Evolutionary conservation across 2,329 filamentous ascomycete genomes (phyloP), one percentile per base, ranked within the genome.

Genomic region (Colletotrichum magnum): DNA sequence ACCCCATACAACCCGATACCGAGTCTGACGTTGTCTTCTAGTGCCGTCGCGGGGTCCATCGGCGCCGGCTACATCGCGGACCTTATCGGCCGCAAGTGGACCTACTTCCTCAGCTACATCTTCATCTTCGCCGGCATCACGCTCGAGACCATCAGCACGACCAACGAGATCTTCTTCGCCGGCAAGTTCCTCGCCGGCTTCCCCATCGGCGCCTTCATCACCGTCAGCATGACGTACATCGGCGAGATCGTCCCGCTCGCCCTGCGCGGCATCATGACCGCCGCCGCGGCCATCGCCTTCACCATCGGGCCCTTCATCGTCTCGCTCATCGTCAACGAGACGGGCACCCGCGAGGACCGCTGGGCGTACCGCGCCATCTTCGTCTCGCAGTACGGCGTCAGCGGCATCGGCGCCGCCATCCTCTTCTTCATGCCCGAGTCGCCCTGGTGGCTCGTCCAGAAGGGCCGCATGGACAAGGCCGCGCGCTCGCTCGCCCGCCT

Each of bases 121-220:
- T 72, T 83, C 21, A 75, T 79, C 16, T 80, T 80, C 58, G 78
- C 74, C 24, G 79, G 80, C 39, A 75, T 83, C 52, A 81, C 79
- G 5, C 76, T 83, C 73, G 80, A 83, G 69, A 58, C 43, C 16
- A 58, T 63, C 24, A 63, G 58, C 58, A 70, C 68, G 16, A 77
- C 80, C 5, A 82, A 82, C 41, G 76, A 74, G 21, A 70, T 80
- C 36, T 83, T 83, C 74, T 83, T 83, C 63, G 76, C 77, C 36
- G 81, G 81, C 15, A 83, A 83, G 71, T 81, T 83, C 64, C 64
- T 83, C 45, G 82, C 83, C 56, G 82, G 81, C 1, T 82, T 83
- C 64, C 78, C 79, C 1, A 74, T 76, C 32, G 77, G 77, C 32
- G 72, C 73, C 13, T 71, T 77, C 24, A 72, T 70, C 6, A 73